A percentile compares a stretch with the other conserved stretches of the same genome.
These are phyloP conservation scores for Lomentospora prolificans DNA, from an alignment of 2,329 filamentous ascomycete genomes.

Conservation along the genomic window DNA sequence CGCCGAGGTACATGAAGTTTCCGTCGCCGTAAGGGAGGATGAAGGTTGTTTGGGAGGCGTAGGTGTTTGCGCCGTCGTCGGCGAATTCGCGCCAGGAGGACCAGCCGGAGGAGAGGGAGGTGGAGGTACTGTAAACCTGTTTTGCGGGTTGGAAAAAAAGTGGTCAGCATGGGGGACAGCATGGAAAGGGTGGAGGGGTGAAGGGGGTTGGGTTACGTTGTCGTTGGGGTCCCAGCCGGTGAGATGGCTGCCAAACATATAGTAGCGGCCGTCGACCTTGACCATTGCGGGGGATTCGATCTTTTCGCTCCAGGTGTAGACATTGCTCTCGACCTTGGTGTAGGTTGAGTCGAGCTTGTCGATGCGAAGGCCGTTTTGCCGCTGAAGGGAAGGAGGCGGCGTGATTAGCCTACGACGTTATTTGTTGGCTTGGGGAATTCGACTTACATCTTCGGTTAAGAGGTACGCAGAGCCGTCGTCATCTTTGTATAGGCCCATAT, in stretches of 20 bases:
- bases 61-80: constrained; percentile 44
- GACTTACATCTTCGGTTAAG: constrained; percentile 49
- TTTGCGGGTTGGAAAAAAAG: not conserved
- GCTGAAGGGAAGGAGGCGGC: constrained; percentile 23
- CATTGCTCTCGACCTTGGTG: constrained; percentile 35
- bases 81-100: constrained; percentile 50
- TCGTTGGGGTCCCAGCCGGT: constrained; percentile 54
- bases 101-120: constrained; percentile 50
- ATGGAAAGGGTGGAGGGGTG: no score
- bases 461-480: constrained; percentile 52
- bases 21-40: constrained; percentile 34
- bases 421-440: no score
- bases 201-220: constrained; percentile 31
- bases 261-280: constrained; percentile 51
- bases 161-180: not conserved
- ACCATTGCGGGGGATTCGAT: constrained; percentile 55
- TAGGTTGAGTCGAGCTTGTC: constrained; percentile 47
- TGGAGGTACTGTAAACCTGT: constrained; percentile 44
- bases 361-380: constrained; percentile 48
- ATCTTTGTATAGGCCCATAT: constrained; percentile 52
- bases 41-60: constrained; percentile 49
- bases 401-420: no score
- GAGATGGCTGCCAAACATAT: constrained; percentile 51
- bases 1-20: constrained; percentile 52
- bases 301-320: constrained; percentile 41